These are phyloP conservation scores for Vachellia pachyceras DNA, from an alignment of 306 rosid genomes.

Conservation along the genomic window DNA sequence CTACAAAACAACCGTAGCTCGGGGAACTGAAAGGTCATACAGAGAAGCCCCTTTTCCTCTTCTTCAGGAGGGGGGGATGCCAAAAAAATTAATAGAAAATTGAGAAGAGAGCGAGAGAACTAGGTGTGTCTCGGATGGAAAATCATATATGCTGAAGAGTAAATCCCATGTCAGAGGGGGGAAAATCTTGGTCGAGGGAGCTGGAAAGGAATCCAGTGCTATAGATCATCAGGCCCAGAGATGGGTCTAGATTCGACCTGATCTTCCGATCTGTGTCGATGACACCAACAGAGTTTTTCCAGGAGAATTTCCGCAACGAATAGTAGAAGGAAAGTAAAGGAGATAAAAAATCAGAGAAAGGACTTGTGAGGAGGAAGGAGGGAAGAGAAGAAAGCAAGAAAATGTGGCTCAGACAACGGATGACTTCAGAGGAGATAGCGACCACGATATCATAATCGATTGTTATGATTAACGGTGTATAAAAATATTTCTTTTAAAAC, in stretches of 20 bases:
- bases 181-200: constrained; percentile 18
- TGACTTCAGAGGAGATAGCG: constrained; percentile 29
- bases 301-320: constrained; percentile 20
- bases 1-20: constrained; percentile 33
- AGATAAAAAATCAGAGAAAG: constrained; percentile 3
- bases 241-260: constrained; percentile 36
- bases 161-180: constrained; percentile 18
- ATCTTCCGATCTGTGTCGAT: constrained; percentile 58
- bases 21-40: constrained; percentile 43
- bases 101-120: constrained; percentile 25
- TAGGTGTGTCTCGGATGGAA: constrained; percentile 20
- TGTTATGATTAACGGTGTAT: too few relatives aligned
- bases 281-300: constrained; percentile 39
- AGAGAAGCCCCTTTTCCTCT: constrained; percentile 38
- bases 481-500: too few relatives aligned
- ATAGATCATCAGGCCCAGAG: constrained; percentile 32
- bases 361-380: neutral
- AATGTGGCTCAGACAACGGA: constrained; percentile 40
- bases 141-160: constrained; percentile 29
- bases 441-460: constrained; percentile 15
- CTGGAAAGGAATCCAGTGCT: constrained; percentile 43
- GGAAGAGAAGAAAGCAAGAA: constrained; percentile 3
- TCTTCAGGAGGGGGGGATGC: constrained; percentile 10
- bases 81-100: neutral
- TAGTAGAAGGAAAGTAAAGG: constrained; percentile 16